Evolutionary conservation across 768 basidiomycete genomes (phyloP).

Genomic region (Trametes maxima): DNA sequence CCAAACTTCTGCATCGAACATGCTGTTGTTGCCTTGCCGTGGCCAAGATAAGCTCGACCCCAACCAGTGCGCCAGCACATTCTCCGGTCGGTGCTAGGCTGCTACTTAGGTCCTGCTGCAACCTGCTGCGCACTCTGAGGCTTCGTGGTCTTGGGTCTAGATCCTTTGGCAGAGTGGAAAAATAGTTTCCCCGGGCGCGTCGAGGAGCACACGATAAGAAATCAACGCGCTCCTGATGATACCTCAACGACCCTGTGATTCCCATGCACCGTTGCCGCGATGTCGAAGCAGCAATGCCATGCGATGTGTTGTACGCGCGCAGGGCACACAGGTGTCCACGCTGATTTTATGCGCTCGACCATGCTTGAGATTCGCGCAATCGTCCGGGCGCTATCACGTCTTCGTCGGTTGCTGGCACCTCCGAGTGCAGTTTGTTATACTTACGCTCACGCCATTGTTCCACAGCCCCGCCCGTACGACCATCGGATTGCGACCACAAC

Average conservation of each 20-base stretch:
- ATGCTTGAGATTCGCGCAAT: conserved; percentile 2
- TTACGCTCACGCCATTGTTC: conserved; percentile 5
- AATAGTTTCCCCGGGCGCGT: not conserved
- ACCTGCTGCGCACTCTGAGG: too few relatives aligned
- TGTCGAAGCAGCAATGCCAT: conserved; percentile 5
- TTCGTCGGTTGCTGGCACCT: not conserved
- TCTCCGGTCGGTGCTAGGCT: too few relatives aligned
- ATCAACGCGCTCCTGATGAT: not conserved
- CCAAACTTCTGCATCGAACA: too few relatives aligned
- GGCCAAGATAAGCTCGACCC: too few relatives aligned
- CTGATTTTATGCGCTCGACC: not conserved
- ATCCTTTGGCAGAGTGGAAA: too few relatives aligned
- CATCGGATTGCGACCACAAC: not conserved
- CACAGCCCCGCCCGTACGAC: not conserved
- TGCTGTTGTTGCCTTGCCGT: too few relatives aligned
- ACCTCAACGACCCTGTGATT: not conserved
- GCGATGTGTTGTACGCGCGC: not conserved
- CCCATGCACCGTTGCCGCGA: not conserved
- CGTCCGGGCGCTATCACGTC: conserved; percentile 8
- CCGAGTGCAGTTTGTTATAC: not conserved
- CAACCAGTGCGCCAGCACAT: too few relatives aligned
- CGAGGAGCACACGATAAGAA: conserved; percentile 4
- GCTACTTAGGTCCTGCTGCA: too few relatives aligned
- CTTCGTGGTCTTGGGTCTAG: too few relatives aligned
- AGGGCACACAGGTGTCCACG: not conserved